phyloP scores from a whole-genome alignment of 2,329 filamentous ascomycete species.

The Pezicula radicicola region DNA sequence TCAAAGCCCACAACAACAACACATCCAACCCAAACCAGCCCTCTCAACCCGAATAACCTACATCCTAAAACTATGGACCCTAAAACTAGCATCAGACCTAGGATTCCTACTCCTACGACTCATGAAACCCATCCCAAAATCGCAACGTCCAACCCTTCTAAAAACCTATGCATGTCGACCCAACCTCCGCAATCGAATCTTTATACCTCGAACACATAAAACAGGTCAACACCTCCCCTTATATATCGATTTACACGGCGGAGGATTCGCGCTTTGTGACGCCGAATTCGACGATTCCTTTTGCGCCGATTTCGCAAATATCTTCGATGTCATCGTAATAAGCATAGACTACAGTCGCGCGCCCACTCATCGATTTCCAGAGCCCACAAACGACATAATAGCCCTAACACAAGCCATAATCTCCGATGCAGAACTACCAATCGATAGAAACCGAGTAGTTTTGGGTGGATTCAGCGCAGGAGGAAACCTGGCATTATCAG shows the following conservation, averaged over 20 bases:
- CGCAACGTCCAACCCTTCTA: slow-evolving; percentile 1
- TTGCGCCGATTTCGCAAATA: slow-evolving; percentile 39
- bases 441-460: slow-evolving; percentile 39
- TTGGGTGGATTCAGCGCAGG: slow-evolving; percentile 46
- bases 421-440: slow-evolving; percentile 39
- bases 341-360: slow-evolving; percentile 48
- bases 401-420: slow-evolving; percentile 40
- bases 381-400: slow-evolving; percentile 40
- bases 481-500: slow-evolving; percentile 41
- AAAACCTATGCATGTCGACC: slow-evolving; percentile 10
- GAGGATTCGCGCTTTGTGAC: slow-evolving; percentile 43
- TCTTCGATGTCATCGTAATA: slow-evolving; percentile 39
- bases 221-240: slow-evolving; percentile 33
- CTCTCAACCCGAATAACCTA: slow-evolving; percentile 6
- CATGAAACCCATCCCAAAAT: slow-evolving; percentile 2
- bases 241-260: slow-evolving; percentile 49
- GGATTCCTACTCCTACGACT: slow-evolving; percentile 4
- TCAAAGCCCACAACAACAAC: too few relatives aligned
- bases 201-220: slow-evolving; percentile 35
- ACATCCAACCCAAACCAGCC: not conserved
- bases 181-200: slow-evolving; percentile 30
- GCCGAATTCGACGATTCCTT: slow-evolving; percentile 43
- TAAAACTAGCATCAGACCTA: slow-evolving; percentile 4
- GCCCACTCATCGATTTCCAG: slow-evolving; percentile 41
- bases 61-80: slow-evolving; percentile 11